phyloP scores from a whole-genome alignment of 257 asterid species.

The Rehmannia glutinosa region DNA sequence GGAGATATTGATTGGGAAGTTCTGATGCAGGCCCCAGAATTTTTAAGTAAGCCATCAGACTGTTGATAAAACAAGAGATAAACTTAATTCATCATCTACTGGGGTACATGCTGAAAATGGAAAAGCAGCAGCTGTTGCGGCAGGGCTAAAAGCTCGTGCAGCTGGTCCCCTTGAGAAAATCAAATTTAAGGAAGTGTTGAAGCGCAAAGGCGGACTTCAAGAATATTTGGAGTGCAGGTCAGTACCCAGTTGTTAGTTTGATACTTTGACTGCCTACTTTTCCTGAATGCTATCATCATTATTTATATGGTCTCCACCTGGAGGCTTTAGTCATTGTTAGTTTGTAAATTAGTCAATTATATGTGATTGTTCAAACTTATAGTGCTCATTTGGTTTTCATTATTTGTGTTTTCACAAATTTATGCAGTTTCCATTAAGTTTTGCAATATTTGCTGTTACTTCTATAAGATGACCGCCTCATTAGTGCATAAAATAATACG shows the following conservation, averaged over 20 bases:
- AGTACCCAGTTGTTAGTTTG: conserved; percentile 21
- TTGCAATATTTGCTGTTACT: conserved; percentile 6
- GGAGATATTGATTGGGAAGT: conserved; percentile 97
- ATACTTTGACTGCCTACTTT: conserved; percentile 13
- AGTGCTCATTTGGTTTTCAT: conserved; percentile 11
- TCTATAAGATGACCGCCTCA: conserved; percentile 3
- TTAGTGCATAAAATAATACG: not conserved
- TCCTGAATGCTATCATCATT: conserved; percentile 12
- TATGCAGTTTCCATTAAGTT: conserved; percentile 9
- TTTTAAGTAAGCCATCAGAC: conserved; percentile 46
- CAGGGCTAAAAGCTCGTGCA: conserved; percentile 85
- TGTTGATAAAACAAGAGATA: conserved; percentile 55
- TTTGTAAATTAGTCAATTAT: conserved; percentile 4
- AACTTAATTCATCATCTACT: conserved; percentile 32
- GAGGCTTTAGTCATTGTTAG: not conserved
- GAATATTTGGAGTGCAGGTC: conserved; percentile 96
- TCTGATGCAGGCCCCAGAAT: conserved; percentile 69
- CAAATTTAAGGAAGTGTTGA: conserved; percentile 81
- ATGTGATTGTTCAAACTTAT: conserved; percentile 4
- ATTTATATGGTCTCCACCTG: conserved; percentile 12
- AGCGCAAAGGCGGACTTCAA: conserved; percentile 94
- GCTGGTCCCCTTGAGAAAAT: conserved; percentile 85
- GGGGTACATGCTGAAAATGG: conserved; percentile 57
- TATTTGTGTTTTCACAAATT: conserved; percentile 1
- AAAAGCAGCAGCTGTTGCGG: conserved; percentile 79